Evolutionary conservation across 2,329 filamentous ascomycete genomes (phyloP).

Genomic region (Aspergillus brunneoviolaceus): DNA sequence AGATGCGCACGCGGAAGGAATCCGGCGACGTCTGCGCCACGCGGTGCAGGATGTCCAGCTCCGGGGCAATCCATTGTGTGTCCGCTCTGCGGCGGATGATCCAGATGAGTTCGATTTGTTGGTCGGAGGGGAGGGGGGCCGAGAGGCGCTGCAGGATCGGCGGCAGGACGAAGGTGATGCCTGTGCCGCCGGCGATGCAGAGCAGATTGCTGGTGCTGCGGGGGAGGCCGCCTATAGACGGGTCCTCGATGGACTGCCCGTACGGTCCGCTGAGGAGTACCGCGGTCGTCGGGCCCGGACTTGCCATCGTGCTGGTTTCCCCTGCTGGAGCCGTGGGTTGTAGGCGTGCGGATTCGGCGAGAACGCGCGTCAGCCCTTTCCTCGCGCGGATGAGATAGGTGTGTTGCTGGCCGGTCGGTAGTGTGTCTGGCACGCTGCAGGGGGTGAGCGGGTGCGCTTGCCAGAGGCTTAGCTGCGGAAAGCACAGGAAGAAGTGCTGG

Average conservation of each 20-base stretch:
- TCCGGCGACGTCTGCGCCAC: slow-evolving; percentile 36
- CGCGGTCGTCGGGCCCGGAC: slow-evolving; percentile 37
- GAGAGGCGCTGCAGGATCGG: slow-evolving; percentile 41
- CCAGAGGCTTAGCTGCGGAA: slow-evolving; percentile 66
- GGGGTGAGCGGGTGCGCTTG: slow-evolving; percentile 72
- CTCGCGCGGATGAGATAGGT: slow-evolving; percentile 53
- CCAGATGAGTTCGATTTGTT: slow-evolving; percentile 62
- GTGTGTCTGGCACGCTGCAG: slow-evolving; percentile 52
- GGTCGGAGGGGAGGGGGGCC: background rate
- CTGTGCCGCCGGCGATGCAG: slow-evolving; percentile 58
- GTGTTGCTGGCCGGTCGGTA: slow-evolving; percentile 19
- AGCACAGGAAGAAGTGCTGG: slow-evolving; percentile 71
- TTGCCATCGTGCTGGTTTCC: slow-evolving; percentile 1
- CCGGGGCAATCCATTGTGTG: slow-evolving; percentile 58
- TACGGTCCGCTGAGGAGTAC: slow-evolving; percentile 66
- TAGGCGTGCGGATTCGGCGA: slow-evolving; percentile 24
- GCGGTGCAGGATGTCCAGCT: slow-evolving; percentile 52
- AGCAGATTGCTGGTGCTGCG: slow-evolving; percentile 46
- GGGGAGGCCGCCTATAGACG: slow-evolving; percentile 27
- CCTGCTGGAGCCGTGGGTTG: slow-evolving; percentile 24
- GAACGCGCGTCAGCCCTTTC: slow-evolving; percentile 28
- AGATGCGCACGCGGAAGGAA: slow-evolving; percentile 56
- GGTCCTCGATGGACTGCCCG: slow-evolving; percentile 51
- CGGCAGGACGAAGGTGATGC: slow-evolving; percentile 58
- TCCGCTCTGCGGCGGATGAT: slow-evolving; percentile 57